phyloP scores from a whole-genome alignment of 1,139 yeast genomes.

The Geotrichum klebahnii region DNA sequence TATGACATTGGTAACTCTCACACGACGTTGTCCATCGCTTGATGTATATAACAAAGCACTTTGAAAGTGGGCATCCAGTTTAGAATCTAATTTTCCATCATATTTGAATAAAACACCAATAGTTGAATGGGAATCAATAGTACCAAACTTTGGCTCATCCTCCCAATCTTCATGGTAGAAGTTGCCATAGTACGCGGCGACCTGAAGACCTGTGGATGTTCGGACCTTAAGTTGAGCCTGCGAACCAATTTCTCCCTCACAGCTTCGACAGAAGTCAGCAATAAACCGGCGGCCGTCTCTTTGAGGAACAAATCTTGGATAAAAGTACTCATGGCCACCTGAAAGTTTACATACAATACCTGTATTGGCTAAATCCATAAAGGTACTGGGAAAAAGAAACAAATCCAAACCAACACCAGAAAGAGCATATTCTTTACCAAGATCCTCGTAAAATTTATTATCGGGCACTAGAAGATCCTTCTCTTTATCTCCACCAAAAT shows the following conservation, averaged over 20 bases:
- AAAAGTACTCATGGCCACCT: conserved; percentile 67
- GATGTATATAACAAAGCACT: conserved; percentile 85
- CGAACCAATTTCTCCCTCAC: conserved; percentile 50
- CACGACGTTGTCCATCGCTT: conserved; percentile 67
- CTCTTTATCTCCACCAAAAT: conserved; percentile 43
- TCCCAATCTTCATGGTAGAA: conserved; percentile 36
- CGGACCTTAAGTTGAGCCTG: conserved; percentile 83
- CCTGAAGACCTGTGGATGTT: conserved; percentile 84
- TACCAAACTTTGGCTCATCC: conserved; percentile 69
- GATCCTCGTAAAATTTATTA: conserved; percentile 56
- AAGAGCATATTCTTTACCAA: conserved; percentile 56
- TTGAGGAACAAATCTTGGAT: conserved; percentile 63
- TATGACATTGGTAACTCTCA: conserved; percentile 77
- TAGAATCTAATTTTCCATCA: conserved; percentile 70
- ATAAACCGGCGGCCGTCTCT: conserved; percentile 67
- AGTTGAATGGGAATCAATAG: conserved; percentile 60
- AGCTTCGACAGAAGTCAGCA: conserved; percentile 48
- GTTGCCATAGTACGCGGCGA: conserved; percentile 70
- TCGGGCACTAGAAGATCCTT: conserved; percentile 60
- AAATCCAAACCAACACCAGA: conserved; percentile 73
- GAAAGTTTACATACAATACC: conserved; percentile 64
- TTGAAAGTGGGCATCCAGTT: conserved; percentile 83
- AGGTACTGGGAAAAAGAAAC: conserved; percentile 60
- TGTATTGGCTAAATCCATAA: conserved; percentile 70
- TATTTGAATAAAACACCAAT: conserved; percentile 68